Base-by-base conservation (phyloP, 352 stramenopile genomes). In the Pythium aristosporum region DNA sequence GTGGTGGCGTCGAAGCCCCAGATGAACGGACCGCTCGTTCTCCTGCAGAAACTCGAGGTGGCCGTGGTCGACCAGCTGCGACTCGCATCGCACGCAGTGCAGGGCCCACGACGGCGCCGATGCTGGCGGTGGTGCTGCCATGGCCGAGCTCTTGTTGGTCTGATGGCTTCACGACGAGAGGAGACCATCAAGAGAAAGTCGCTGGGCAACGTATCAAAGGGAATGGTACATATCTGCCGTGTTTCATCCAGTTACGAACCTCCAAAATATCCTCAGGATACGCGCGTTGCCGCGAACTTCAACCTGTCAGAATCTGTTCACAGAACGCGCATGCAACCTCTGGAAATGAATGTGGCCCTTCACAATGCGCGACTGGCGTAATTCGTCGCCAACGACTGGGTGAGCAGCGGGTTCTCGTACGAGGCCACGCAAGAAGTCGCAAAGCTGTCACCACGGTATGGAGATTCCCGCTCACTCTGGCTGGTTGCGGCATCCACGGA, bases 31-130 rank as follows among this genome's bases (percentile, higher is more conserved):
- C 32, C 69, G 75, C 21, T 76, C 65, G 73, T 74, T 86, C 61
- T 86, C 74, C 41, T 77, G 61, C 42, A 89, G 37, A 53, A 87
- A 89, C 13, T 63, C 63, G 18, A 89, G 58, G 41, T 84, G 75
- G 46, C 63, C 57, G 36, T 61, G 44, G 20, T 43, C 46, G 32
- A 28, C 61, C 42, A 74, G 62, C n/a, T 5, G 37, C 43, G 44
- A 32, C 28, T 66, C 57, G 48, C 67, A 74, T 28, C 62, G 61
- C 20, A 10, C 21, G 34, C 67, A 74, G 57, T 57, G 30, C 32
- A 74, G 39, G 2, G 61, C 36, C 67, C 67, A 74, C 20, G 67
- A 25, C 32, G 47, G 20, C 30, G 32, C 44, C 28, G 23, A 16
- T n/a, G 32, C n/a, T 6, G 10, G 43, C 10, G 42, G n/a, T 11